Conservation (phyloP, 1,139 yeast species). For the Zygoascus hellenicus region DNA sequence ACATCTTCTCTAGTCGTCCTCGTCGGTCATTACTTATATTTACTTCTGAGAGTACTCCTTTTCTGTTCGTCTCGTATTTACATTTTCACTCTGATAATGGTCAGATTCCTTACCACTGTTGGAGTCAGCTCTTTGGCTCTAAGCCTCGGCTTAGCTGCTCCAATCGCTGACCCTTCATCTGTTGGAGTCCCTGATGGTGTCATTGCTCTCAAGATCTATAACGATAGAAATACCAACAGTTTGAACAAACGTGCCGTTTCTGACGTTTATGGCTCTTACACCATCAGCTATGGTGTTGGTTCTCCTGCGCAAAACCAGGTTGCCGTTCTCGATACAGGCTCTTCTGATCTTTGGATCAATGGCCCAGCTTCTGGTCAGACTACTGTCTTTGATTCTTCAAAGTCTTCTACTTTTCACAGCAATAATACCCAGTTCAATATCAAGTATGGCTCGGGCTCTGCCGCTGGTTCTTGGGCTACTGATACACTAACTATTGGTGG, state of each 20-base stretch:
- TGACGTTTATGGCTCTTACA: slow-evolving; percentile 32
- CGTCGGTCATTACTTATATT: no score
- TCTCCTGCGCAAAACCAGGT: slow-evolving; percentile 36
- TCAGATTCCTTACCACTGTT: slow-evolving; percentile 1
- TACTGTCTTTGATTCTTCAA: slow-evolving; percentile 19
- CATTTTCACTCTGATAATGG: neutral
- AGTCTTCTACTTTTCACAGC: slow-evolving; percentile 22
- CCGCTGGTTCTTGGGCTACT: slow-evolving; percentile 43
- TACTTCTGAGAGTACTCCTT: no score
- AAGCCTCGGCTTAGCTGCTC: neutral
- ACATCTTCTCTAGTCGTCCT: no score
- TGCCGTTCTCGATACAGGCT: slow-evolving; percentile 44
- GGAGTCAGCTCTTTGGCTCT: neutral
- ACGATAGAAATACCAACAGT: neutral
- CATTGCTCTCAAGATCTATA: slow-evolving; percentile 19
- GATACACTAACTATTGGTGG: slow-evolving; percentile 41
- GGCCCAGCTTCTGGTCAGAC: slow-evolving; percentile 27
- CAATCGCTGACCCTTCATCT: neutral
- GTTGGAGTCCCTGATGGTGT: slow-evolving; percentile 22
- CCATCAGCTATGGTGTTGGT: slow-evolving; percentile 38
- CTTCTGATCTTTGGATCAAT: slow-evolving; percentile 43
- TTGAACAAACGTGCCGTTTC: slow-evolving; percentile 12
- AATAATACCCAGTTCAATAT: slow-evolving; percentile 21
- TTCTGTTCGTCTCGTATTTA: neutral
- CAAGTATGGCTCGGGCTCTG: slow-evolving; percentile 26